Evolutionary conservation across 1,284 basidiomycete species (phyloP), one percentile per base, ranked within the genome.

Genomic region (Tilletia caries): DNA sequence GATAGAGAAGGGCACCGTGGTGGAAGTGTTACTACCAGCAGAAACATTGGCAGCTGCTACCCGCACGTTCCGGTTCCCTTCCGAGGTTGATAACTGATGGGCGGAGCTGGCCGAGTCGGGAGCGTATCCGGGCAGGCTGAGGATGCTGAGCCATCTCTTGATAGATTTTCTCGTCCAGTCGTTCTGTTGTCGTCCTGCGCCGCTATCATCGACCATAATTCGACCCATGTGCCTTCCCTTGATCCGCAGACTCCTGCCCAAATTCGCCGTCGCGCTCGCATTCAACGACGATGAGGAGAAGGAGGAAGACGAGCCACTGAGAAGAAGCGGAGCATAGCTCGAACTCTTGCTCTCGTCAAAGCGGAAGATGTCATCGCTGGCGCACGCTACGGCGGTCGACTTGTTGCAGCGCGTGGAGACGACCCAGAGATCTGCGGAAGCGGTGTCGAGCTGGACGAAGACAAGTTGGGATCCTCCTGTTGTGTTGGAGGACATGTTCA

Each of bases 401-500:
- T 68, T 54, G 3, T 32, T 50, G 33, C 75, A 76, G 20, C n/a
- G 23, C 34, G 66, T 43, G 12, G 75, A 76, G 25, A 75, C 68
- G 67, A 76, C 43, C 75, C 75, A 76, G 4, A 76, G 70, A 29
- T 76, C 75, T n/a, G 71, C 58, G 1, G 75, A 76, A 0, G 74
- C 75, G 0, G 75, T 76, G 62, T 76, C 75, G 37, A 76, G 70
- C 67, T 76, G 72, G 15, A 76, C 75, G 67, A 75, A 75, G 1
- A 74, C 69, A 3, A 70, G 66, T 44, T 76, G 75, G 2, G 71
- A 25, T 23, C 34, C 27, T 18, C 52, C 52, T n/a, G 52, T 54
- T 3, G 73, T 67, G 25, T 68, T 23, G 8, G 75, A 71, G 12
- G 71, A 71, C 23, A 76, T 41, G 43, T 75, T 75, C 52, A 76